Conservation (phyloP, 768 basidiomycete species). For the Asterophora parasitica region DNA sequence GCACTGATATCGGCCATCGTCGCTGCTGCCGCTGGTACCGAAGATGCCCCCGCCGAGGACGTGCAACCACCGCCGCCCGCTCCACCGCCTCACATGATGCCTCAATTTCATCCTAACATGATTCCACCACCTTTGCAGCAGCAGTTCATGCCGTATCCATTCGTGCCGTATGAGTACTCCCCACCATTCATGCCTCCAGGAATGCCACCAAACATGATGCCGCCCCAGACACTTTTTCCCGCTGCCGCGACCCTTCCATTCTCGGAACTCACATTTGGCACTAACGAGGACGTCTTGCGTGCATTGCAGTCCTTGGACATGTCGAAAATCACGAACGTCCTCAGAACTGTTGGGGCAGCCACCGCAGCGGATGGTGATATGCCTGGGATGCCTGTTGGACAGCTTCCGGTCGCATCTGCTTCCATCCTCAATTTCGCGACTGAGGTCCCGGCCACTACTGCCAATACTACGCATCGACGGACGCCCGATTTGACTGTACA, state of each 20-base stretch:
- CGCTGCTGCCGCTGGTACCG: slow-evolving; percentile 55
- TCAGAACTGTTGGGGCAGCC: slow-evolving; percentile 62
- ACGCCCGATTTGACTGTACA: slow-evolving; percentile 40
- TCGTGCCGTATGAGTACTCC: slow-evolving; percentile 26
- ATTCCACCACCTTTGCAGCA: slow-evolving; percentile 29
- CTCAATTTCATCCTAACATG: slow-evolving; percentile 22
- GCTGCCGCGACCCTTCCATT: slow-evolving; percentile 22
- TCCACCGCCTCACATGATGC: slow-evolving; percentile 10
- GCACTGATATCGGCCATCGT: slow-evolving; percentile 63
- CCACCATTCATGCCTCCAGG: slow-evolving; percentile 18
- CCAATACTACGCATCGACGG: slow-evolving; percentile 23
- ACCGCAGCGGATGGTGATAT: slow-evolving; percentile 39
- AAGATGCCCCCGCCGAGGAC: slow-evolving; percentile 20
- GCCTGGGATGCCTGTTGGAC: slow-evolving; percentile 30
- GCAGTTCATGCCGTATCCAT: slow-evolving; percentile 27
- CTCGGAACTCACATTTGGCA: slow-evolving; percentile 40
- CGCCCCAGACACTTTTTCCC: slow-evolving; percentile 20
- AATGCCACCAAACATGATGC: slow-evolving; percentile 15
- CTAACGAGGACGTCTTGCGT: slow-evolving; percentile 71
- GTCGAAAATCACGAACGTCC: slow-evolving; percentile 61
- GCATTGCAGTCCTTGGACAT: slow-evolving; percentile 71
- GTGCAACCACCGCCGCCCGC: slow-evolving; percentile 7
- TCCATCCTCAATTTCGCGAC: slow-evolving; percentile 37
- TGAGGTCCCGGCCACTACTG: slow-evolving; percentile 20
- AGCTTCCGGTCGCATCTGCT: slow-evolving; percentile 39